Percentiles rank a stretch among this genome's conserved stretches.
phyloP scores from a whole-genome alignment of 768 basidiomycete species.

The Mycena venus region DNA sequence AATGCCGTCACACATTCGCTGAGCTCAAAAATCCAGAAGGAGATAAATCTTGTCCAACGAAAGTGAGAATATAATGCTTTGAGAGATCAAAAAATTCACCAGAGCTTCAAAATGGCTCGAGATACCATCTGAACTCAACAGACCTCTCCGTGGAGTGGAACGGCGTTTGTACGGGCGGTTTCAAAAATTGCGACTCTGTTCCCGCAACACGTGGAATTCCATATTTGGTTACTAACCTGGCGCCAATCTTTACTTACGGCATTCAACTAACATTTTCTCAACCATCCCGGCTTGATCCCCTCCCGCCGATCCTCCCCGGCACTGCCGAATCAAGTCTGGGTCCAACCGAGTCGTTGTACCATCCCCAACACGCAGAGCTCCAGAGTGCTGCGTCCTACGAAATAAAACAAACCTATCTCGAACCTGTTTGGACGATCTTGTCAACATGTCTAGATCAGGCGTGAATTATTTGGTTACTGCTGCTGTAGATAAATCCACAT shows the following conservation, averaged over 20 bases:
- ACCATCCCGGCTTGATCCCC: slow-evolving; percentile 15
- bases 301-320: neutral
- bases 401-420: neutral
- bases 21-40: slow-evolving; percentile 21
- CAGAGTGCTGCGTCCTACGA: neutral
- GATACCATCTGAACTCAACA: neutral
- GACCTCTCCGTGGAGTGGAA: neutral
- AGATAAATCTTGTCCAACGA: neutral
- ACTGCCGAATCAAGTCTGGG: neutral
- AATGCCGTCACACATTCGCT: neutral
- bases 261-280: neutral
- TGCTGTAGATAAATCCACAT: slow-evolving; percentile 59
- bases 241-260: neutral
- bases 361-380: neutral
- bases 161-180: neutral
- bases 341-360: neutral
- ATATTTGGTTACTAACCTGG: neutral
- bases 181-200: neutral
- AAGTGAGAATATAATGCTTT: neutral
- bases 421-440: neutral
- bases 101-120: neutral
- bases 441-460: slow-evolving; percentile 33
- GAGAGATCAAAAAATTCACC: neutral
- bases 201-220: neutral
- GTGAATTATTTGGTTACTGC: slow-evolving; percentile 69